Percentiles rank a stretch among this genome's conserved stretches.
phyloP scores from a whole-genome alignment of 257 asterid genomes.

The Galeopsis tetrahit region DNA sequence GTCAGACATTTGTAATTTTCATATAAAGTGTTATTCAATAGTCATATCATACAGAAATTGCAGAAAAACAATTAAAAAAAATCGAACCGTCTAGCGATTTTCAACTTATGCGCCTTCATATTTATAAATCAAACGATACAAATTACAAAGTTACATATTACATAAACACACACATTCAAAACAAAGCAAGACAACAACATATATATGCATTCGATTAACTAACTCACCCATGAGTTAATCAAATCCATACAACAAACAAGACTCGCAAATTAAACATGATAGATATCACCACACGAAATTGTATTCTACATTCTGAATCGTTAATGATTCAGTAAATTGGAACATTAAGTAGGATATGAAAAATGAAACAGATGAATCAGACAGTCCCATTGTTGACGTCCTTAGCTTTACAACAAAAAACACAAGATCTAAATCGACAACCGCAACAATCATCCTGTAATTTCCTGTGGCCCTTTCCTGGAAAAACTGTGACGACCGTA shows the following conservation, averaged over 20 bases:
- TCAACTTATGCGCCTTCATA: too few relatives aligned
- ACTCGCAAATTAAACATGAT: too few relatives aligned
- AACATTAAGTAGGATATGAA: too few relatives aligned
- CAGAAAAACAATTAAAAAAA: too few relatives aligned
- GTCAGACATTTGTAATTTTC: too few relatives aligned
- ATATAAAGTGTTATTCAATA: too few relatives aligned
- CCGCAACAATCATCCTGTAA: slow-evolving; percentile 29
- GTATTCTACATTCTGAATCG: too few relatives aligned
- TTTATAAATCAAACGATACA: background rate
- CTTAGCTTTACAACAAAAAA: background rate
- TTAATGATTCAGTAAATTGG: too few relatives aligned
- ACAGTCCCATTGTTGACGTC: slow-evolving; percentile 17
- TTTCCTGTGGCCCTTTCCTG: slow-evolving; percentile 17
- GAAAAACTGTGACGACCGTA: background rate
- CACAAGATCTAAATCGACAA: background rate
- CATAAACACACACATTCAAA: background rate
- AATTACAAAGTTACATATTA: background rate
- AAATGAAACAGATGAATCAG: too few relatives aligned
- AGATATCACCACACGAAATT: too few relatives aligned
- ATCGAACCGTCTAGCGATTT: too few relatives aligned
- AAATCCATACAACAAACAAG: background rate
- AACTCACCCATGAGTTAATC: background rate
- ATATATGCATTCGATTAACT: background rate
- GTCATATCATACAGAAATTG: too few relatives aligned
- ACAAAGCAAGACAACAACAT: background rate